Conservation (phyloP, 495 filamentous ascomycete species). For the Aspergillus avenaceus region DNA sequence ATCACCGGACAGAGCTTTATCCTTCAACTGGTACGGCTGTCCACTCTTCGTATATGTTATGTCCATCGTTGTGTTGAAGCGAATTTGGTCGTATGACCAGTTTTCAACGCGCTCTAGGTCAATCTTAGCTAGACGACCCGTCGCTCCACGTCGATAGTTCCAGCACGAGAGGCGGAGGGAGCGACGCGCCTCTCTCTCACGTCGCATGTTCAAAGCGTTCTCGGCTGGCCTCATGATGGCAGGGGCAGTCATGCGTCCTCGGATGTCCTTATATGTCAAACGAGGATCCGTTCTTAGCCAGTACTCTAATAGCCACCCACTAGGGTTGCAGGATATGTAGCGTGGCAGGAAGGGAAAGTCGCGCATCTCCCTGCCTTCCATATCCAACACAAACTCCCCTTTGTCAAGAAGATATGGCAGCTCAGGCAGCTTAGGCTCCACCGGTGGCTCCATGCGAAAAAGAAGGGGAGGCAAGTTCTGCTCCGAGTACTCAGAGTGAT, state of each 20-base stretch:
- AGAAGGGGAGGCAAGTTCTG: slow-evolving; percentile 7
- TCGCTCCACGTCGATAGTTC: slow-evolving; percentile 2
- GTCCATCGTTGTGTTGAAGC: slow-evolving; percentile 10
- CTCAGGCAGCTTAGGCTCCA: neutral
- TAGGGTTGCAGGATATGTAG: slow-evolving; percentile 8
- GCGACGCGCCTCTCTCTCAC: slow-evolving; percentile 8
- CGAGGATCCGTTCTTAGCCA: slow-evolving; percentile 13
- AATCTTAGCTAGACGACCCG: neutral
- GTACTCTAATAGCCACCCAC: slow-evolving; percentile 14
- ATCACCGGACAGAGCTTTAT: neutral
- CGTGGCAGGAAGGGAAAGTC: slow-evolving; percentile 14
- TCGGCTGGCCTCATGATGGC: neutral
- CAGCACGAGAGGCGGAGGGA: slow-evolving; percentile 13
- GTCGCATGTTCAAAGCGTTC: slow-evolving; percentile 15
- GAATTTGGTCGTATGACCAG: slow-evolving; percentile 9
- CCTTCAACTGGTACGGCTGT: neutral
- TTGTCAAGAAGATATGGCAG: slow-evolving; percentile 4
- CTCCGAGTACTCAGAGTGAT: slow-evolving; percentile 6
- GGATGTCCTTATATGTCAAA: slow-evolving; percentile 14
- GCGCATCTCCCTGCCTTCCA: slow-evolving; percentile 3
- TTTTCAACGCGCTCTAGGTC: slow-evolving; percentile 11
- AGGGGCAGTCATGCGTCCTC: slow-evolving; percentile 10
- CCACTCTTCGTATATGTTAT: neutral
- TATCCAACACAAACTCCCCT: neutral
- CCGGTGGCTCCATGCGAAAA: slow-evolving; percentile 7